Percentiles rank a stretch among this genome's conserved stretches.
Conservation (phyloP, 495 filamentous ascomycete species). For the Trichoderma reesei region DNA sequence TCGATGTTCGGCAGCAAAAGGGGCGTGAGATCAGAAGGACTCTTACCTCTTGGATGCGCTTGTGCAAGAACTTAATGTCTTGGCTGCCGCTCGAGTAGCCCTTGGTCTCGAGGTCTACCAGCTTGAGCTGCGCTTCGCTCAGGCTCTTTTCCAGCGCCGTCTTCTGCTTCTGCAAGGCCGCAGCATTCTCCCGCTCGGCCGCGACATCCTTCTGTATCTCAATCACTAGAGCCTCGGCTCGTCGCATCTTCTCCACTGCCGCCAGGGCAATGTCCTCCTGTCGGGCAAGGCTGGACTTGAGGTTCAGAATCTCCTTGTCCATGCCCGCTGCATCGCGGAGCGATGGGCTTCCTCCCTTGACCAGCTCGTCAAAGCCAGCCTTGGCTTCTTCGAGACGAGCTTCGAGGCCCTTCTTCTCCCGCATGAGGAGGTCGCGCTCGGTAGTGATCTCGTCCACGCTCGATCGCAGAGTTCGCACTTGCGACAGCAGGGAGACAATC, state of each 20-base stretch:
- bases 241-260: slow-evolving; percentile 96
- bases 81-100: slow-evolving; percentile 88
- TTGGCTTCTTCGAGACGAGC: slow-evolving; percentile 79
- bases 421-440: slow-evolving; percentile 74
- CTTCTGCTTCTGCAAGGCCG: slow-evolving; percentile 85
- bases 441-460: slow-evolving; percentile 76
- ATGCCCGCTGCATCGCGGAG: slow-evolving; percentile 86
- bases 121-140: slow-evolving; percentile 81
- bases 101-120: slow-evolving; percentile 94
- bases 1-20: not conserved
- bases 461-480: slow-evolving; percentile 75
- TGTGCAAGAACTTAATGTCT: slow-evolving; percentile 90
- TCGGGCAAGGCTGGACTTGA: slow-evolving; percentile 82
- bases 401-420: slow-evolving; percentile 87
- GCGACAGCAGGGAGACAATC: slow-evolving; percentile 82
- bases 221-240: slow-evolving; percentile 75
- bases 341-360: slow-evolving; percentile 75
- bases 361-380: slow-evolving; percentile 83
- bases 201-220: slow-evolving; percentile 94
- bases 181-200: slow-evolving; percentile 76
- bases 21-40: slow-evolving; percentile 7
- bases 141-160: slow-evolving; percentile 78
- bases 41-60: slow-evolving; percentile 88
- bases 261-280: slow-evolving; percentile 90
- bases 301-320: slow-evolving; percentile 80